phyloP scores from a whole-genome alignment of 768 basidiomycete genomes.

The Boletus vermiculosoides region DNA sequence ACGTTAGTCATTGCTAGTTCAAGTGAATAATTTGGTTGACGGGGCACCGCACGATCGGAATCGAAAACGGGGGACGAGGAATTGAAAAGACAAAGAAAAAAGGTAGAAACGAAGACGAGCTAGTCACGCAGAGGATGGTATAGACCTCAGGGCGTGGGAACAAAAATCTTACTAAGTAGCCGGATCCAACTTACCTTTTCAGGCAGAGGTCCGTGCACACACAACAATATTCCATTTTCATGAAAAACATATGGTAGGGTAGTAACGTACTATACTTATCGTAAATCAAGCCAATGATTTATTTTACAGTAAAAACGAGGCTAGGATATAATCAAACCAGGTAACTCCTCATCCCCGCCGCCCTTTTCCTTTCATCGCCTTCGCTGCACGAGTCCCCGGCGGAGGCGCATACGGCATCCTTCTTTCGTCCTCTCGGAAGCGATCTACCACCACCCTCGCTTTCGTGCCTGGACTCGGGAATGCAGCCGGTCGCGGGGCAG shows the following conservation, averaged over 20 bases:
- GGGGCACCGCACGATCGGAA: conserved; percentile 75
- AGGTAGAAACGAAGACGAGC: background rate
- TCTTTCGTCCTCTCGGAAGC: conserved; percentile 3
- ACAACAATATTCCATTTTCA: too few relatives aligned
- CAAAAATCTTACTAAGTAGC: background rate
- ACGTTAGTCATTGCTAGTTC: conserved; percentile 68
- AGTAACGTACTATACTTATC: background rate
- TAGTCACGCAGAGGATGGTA: background rate
- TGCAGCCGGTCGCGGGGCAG: background rate
- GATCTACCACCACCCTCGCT: conserved; percentile 13
- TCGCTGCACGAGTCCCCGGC: conserved; percentile 17
- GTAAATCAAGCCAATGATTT: background rate
- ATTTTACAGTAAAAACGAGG: background rate
- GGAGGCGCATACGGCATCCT: conserved; percentile 10
- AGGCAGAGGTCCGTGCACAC: conserved; percentile 17
- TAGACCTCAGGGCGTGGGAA: background rate
- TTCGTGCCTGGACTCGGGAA: conserved; percentile 20
- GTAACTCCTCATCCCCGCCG: too few relatives aligned
- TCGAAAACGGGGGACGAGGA: conserved; percentile 10
- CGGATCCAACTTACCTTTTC: background rate
- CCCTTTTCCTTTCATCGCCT: background rate
- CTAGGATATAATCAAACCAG: background rate
- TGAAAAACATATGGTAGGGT: background rate
- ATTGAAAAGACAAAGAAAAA: background rate
- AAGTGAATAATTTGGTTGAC: conserved; percentile 55